Conservation (phyloP, 805 yeast genomes). For the Suhomyces prunicola region DNA sequence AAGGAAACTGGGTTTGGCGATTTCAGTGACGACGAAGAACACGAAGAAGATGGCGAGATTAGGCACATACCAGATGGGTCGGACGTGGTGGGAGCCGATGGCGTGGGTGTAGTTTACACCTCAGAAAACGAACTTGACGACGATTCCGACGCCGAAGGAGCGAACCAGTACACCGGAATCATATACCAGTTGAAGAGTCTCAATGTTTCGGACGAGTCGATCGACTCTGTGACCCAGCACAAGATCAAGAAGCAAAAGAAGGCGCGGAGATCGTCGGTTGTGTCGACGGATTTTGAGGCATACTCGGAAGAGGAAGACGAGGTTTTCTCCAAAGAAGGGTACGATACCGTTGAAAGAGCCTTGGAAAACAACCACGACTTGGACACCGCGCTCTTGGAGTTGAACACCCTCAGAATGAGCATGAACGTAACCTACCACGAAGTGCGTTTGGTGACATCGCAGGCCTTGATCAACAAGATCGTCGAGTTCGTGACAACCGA, state of each 20-base stretch:
- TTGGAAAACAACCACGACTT: conserved; percentile 88
- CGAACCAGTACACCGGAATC: conserved; percentile 38
- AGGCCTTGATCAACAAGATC: conserved; percentile 67
- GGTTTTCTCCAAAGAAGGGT: conserved; percentile 84
- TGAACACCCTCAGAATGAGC: conserved; percentile 94
- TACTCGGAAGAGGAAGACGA: conserved; percentile 45
- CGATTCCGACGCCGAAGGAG: conserved; percentile 37
- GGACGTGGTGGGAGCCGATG: conserved; percentile 46
- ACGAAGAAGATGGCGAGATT: conserved; percentile 22
- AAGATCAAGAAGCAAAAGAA: conserved; percentile 40
- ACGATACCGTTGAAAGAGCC: conserved; percentile 89
- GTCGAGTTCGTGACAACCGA: conserved; percentile 73
- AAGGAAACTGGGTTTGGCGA: conserved; percentile 26
- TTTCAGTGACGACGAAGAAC: conserved; percentile 32
- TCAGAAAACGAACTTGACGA: conserved; percentile 41
- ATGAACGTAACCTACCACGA: conserved; percentile 95
- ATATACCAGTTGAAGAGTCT: conserved; percentile 47
- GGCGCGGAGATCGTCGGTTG: conserved; percentile 32
- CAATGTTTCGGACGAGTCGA: conserved; percentile 57
- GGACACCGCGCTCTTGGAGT: conserved; percentile 88
- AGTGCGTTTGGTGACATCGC: conserved; percentile 77
- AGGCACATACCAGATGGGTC: conserved; percentile 8
- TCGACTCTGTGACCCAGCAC: conserved; percentile 47
- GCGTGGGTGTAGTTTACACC: conserved; percentile 48
- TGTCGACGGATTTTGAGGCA: conserved; percentile 49